These are phyloP conservation scores for Neurospora sp. DNA, from an alignment of 495 filamentous ascomycete species.

Conservation along the genomic window DNA sequence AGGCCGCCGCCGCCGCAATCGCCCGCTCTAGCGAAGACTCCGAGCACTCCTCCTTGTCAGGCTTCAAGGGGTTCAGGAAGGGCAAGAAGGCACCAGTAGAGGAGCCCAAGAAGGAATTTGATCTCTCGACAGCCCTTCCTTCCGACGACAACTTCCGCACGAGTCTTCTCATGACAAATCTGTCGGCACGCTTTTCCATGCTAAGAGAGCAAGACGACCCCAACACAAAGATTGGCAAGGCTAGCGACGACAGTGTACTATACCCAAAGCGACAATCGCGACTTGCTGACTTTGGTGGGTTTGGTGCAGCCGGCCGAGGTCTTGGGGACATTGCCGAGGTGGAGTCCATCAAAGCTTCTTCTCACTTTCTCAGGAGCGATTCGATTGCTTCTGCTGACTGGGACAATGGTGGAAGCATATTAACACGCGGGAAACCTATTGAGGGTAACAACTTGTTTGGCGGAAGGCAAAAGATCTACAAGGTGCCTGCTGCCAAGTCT, in stretches of 20 bases:
- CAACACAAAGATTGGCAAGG: slow-evolving; percentile 76
- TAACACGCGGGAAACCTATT: slow-evolving; percentile 71
- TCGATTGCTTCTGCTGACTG: slow-evolving; percentile 62
- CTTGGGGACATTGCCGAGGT: slow-evolving; percentile 85
- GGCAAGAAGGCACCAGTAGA: slow-evolving; percentile 48
- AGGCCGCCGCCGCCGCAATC: slow-evolving; percentile 31
- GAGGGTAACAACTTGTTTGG: slow-evolving; percentile 95
- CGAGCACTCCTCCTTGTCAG: slow-evolving; percentile 32
- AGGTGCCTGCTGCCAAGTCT: slow-evolving; percentile 52
- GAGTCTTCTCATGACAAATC: slow-evolving; percentile 87
- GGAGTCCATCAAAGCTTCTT: slow-evolving; percentile 57
- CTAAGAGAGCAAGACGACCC: slow-evolving; percentile 88
- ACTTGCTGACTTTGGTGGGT: slow-evolving; percentile 46
- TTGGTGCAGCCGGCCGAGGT: slow-evolving; percentile 34
- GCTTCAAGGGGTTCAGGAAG: slow-evolving; percentile 47
- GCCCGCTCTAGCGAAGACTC: slow-evolving; percentile 40
- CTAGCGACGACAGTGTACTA: slow-evolving; percentile 86
- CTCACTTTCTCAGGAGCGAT: slow-evolving; percentile 32
- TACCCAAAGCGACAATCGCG: slow-evolving; percentile 71
- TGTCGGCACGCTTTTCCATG: slow-evolving; percentile 96
- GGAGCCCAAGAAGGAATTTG: slow-evolving; percentile 54
- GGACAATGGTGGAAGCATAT: slow-evolving; percentile 53
- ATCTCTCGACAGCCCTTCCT: slow-evolving; percentile 66
- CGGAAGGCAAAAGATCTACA: slow-evolving; percentile 92
- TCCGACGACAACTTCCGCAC: slow-evolving; percentile 89